Conservation (phyloP, 2,329 filamentous ascomycete genomes). For the Myriosclerotinia duriaeana region DNA sequence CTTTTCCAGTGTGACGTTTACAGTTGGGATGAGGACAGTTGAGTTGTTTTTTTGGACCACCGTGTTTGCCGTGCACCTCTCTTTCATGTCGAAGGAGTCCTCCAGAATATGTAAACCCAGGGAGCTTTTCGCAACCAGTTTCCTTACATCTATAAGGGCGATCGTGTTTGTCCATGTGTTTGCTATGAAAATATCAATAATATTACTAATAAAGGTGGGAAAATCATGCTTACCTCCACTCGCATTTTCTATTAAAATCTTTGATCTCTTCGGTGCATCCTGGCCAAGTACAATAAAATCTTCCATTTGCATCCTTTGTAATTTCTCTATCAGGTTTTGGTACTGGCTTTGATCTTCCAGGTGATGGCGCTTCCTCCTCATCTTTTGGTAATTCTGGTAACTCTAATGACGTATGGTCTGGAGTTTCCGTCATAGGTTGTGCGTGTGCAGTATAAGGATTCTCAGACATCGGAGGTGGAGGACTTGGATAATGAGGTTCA, state of each 20-base stretch:
- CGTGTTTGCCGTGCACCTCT: conserved; percentile 72
- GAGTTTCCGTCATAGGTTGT: conserved; percentile 27
- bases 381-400: conserved; percentile 37
- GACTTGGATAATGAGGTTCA: conserved; percentile 39
- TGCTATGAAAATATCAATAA: conserved; percentile 53
- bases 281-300: conserved; percentile 70
- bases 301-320: conserved; percentile 66
- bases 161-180: conserved; percentile 98
- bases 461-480: conserved; percentile 35
- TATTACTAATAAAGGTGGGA: conserved; percentile 32
- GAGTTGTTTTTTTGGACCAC: conserved; percentile 81
- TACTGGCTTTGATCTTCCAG: conserved; percentile 49
- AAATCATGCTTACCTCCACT: conserved; percentile 70
- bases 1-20: conserved; percentile 83
- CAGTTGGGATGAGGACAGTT: conserved; percentile 85
- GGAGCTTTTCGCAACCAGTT: conserved; percentile 83
- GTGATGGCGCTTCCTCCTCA: conserved; percentile 36
- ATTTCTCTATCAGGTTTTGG: conserved; percentile 59
- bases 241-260: conserved; percentile 79
- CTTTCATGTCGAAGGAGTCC: conserved; percentile 86
- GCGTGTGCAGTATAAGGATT: conserved; percentile 36
- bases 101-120: conserved; percentile 92
- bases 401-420: conserved; percentile 32
- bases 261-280: conserved; percentile 66
- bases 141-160: conserved; percentile 84